Percentiles rank a stretch among this genome's conserved stretches.
These are phyloP conservation scores for Boletus patriciae DNA, from an alignment of 768 basidiomycete genomes.

Conservation along the genomic window DNA sequence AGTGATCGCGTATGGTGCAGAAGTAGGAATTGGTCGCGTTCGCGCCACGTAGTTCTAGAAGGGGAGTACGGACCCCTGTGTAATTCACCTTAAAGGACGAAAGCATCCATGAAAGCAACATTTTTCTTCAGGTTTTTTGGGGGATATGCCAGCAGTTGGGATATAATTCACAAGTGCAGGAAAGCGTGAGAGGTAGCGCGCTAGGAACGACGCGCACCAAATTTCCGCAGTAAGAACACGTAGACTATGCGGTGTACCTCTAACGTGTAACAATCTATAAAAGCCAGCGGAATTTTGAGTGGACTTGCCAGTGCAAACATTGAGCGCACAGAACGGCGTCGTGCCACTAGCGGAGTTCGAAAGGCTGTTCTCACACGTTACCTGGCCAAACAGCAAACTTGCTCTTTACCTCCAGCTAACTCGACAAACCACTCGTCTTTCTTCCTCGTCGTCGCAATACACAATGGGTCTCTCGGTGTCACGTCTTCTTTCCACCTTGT, in stretches of 20 bases:
- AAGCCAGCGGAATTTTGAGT: not conserved
- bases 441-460: conserved; percentile 32
- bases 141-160: not conserved
- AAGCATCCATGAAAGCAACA: not conserved
- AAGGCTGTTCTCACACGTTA: conserved; percentile 34
- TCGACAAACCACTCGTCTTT: conserved; percentile 29
- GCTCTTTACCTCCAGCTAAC: conserved; percentile 31
- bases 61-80: not conserved
- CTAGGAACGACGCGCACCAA: not conserved
- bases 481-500: conserved; percentile 74
- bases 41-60: not conserved
- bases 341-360: conserved; percentile 36
- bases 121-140: not conserved
- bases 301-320: too few relatives aligned
- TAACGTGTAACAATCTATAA: not conserved
- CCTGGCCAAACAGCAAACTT: conserved; percentile 34
- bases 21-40: not conserved
- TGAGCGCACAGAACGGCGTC: not conserved
- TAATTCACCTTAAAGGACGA: not conserved
- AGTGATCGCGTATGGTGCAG: not conserved
- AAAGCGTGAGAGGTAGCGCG: not conserved
- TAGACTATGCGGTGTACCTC: conserved; percentile 16
- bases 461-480: conserved; percentile 81
- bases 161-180: not conserved
- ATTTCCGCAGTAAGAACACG: conserved; percentile 18